phyloP scores from a whole-genome alignment of 2,329 filamentous ascomycete species.

The Mycocentrospora acerina region DNA sequence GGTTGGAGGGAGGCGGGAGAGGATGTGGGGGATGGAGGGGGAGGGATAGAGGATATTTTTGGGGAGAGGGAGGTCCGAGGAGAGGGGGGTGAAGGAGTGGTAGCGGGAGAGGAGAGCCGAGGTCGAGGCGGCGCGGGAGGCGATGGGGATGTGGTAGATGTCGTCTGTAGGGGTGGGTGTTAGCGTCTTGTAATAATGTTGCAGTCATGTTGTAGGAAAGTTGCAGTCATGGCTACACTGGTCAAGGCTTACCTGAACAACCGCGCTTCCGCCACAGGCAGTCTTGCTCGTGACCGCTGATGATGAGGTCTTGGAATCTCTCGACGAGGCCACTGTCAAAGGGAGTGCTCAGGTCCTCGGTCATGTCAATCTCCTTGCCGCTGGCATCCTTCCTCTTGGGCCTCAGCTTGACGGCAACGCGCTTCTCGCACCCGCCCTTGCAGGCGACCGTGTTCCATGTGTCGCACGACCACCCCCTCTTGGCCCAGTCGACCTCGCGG shows the following conservation, averaged over 20 bases:
- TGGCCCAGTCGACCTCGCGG: conserved; percentile 92
- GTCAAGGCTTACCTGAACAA: conserved; percentile 68
- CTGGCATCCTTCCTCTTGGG: conserved; percentile 53
- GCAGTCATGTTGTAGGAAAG: too few relatives aligned
- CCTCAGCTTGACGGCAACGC: conserved; percentile 75
- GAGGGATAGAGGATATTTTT: conserved; percentile 38
- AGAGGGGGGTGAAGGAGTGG: conserved; percentile 39
- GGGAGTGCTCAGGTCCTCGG: conserved; percentile 49
- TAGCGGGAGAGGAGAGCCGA: conserved; percentile 45
- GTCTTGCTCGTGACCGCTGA: conserved; percentile 73
- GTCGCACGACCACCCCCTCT: conserved; percentile 85
- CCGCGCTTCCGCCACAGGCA: conserved; percentile 86
- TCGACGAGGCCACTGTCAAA: conserved; percentile 68
- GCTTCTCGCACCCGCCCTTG: conserved; percentile 75
- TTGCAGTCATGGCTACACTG: not conserved
- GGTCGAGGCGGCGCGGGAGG: conserved; percentile 39
- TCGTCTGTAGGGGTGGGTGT: conserved; percentile 48
- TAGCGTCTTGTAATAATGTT: too few relatives aligned
- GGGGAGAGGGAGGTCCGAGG: conserved; percentile 33
- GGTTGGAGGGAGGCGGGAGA: conserved; percentile 23
- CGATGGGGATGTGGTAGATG: conserved; percentile 61
- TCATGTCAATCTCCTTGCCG: conserved; percentile 53
- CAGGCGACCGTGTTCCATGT: conserved; percentile 75
- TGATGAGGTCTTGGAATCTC: conserved; percentile 72
- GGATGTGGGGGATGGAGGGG: conserved; percentile 25